phyloP scores from a whole-genome alignment of 257 asterid species.

The Capsicum rhomboideum region DNA sequence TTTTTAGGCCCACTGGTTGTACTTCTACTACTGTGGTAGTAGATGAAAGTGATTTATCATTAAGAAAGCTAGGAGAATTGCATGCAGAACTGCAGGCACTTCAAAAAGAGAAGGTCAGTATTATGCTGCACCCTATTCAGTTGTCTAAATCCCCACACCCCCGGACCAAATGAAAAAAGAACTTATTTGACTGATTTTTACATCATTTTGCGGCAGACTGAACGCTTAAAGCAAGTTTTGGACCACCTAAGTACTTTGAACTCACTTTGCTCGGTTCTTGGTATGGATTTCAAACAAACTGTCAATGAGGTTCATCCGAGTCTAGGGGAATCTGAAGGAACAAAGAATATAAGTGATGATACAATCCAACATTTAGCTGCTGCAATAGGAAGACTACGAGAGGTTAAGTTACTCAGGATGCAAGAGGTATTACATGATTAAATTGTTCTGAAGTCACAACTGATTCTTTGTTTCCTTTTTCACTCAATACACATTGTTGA shows the following conservation, averaged over 20 bases:
- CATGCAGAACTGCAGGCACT: slow-evolving; percentile 71
- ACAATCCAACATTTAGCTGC: slow-evolving; percentile 61
- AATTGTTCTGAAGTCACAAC: neutral
- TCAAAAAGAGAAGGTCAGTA: slow-evolving; percentile 72
- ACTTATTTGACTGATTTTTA: neutral
- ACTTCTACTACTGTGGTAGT: slow-evolving; percentile 21
- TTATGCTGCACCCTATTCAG: neutral
- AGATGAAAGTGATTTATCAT: slow-evolving; percentile 73
- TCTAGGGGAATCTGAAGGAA: slow-evolving; percentile 63
- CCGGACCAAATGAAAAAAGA: neutral
- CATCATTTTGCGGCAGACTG: slow-evolving; percentile 47
- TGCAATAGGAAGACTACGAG: slow-evolving; percentile 55
- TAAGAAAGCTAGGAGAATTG: slow-evolving; percentile 80
- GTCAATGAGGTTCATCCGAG: slow-evolving; percentile 75
- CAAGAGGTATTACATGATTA: slow-evolving; percentile 49
- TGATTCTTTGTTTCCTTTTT: neutral
- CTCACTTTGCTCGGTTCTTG: slow-evolving; percentile 83
- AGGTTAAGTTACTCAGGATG: slow-evolving; percentile 71
- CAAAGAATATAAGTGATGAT: slow-evolving; percentile 56
- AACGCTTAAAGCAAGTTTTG: slow-evolving; percentile 67
- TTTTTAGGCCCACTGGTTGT: slow-evolving; percentile 30
- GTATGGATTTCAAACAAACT: slow-evolving; percentile 71
- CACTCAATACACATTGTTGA: slow-evolving; percentile 10
- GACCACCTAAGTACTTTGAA: slow-evolving; percentile 60
- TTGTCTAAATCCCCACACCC: neutral